Evolutionary conservation across 805 yeast species (phyloP).

Genomic region (Ogataea corticis): DNA sequence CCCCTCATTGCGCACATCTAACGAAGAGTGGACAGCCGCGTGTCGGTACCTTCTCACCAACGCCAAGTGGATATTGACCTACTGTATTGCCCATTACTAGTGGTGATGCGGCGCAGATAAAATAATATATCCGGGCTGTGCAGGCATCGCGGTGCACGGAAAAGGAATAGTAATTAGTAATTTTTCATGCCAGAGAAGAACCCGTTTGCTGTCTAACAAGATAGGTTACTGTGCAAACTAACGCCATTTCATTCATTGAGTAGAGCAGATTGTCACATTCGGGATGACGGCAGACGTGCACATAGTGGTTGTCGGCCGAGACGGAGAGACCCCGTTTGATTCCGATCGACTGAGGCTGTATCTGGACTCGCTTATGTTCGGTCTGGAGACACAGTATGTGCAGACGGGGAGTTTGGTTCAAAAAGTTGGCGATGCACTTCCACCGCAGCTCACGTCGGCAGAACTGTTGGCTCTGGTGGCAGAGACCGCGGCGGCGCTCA

Average conservation of each 20-base stretch:
- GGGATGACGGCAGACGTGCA: conserved; percentile 15
- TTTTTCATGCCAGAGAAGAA: background rate
- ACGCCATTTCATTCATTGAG: background rate
- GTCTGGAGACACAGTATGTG: conserved; percentile 43
- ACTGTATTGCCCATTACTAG: conserved; percentile 47
- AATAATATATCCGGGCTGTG: background rate
- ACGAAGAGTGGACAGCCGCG: conserved; percentile 86
- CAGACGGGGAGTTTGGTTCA: conserved; percentile 48
- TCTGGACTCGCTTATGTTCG: conserved; percentile 23
- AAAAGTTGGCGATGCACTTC: conserved; percentile 50
- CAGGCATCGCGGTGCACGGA: background rate
- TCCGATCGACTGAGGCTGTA: conserved; percentile 9
- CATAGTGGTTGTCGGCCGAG: conserved; percentile 7
- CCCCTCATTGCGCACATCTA: conserved; percentile 59
- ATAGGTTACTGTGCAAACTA: background rate
- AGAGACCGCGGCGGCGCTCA: conserved; percentile 92
- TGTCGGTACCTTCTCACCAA: conserved; percentile 80
- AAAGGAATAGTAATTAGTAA: conserved; percentile 2
- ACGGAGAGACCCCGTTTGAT: conserved; percentile 12
- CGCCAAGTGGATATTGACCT: conserved; percentile 81
- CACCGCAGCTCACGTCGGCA: conserved; percentile 45
- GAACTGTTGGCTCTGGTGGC: conserved; percentile 59
- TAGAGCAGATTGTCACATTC: background rate
- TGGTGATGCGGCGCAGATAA: too few species aligned
- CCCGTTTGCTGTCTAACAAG: background rate